Evolutionary conservation across 768 basidiomycete genomes (phyloP).

Genomic region (Cystobasidium tubakii): DNA sequence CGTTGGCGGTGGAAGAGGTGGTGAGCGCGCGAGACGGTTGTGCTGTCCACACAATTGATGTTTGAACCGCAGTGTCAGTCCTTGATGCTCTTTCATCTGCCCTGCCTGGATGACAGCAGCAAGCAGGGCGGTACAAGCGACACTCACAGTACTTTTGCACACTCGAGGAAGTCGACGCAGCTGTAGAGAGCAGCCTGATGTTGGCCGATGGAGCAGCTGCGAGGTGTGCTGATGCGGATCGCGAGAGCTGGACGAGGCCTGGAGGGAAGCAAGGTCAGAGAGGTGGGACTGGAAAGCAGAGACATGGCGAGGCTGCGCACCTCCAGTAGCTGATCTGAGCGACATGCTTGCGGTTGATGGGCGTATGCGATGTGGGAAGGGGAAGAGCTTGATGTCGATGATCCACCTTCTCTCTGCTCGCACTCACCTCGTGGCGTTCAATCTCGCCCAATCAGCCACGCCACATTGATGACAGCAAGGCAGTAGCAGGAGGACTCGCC

Average conservation of each 20-base stretch:
- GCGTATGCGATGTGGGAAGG: too few species aligned
- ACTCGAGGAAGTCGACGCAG: conserved; percentile 1
- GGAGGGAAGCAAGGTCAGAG: not conserved
- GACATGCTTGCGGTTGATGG: not conserved
- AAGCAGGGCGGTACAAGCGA: too few species aligned
- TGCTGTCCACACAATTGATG: not conserved
- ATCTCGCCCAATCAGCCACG: not conserved
- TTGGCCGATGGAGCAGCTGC: conserved; percentile 12
- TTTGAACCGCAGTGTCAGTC: not conserved
- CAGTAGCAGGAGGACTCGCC: too few species aligned
- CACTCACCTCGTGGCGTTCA: not conserved
- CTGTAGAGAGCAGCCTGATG: not conserved
- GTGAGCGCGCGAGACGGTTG: conserved; percentile 11
- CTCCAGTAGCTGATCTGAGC: not conserved
- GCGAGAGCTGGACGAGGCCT: conserved; percentile 24
- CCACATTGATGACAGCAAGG: too few species aligned
- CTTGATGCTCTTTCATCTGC: too few species aligned
- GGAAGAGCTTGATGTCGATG: too few species aligned
- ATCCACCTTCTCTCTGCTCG: not conserved
- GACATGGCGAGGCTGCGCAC: not conserved
- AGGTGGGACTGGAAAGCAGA: too few species aligned
- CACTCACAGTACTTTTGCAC: not conserved
- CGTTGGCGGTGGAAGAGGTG: not conserved
- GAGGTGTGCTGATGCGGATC: conserved; percentile 11
- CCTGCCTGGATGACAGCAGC: too few species aligned